Base-by-base conservation (phyloP, 306 rosid species). In the Gillenia trifoliata region DNA sequence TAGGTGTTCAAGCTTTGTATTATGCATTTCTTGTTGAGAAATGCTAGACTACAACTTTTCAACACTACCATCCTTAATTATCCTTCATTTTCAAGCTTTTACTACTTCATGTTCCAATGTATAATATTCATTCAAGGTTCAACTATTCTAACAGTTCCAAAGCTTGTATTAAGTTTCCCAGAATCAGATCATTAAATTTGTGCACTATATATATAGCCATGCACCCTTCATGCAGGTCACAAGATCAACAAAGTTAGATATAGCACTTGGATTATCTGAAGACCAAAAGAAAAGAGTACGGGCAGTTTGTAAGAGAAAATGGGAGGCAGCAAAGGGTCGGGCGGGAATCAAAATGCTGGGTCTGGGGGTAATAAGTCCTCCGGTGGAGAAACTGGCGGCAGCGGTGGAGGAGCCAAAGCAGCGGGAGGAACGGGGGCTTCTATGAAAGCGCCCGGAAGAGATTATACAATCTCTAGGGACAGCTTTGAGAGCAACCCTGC, bases 141-240 rank as follows among this genome's bases (percentile, higher is more conserved):
- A n/a, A n/a, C n/a, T n/a, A n/a, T 38, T 11, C 4, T 38, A 38
- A 8, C 41, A 38, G 11, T 38, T 8, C 41, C 41, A 3, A 38
- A 8, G 41, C 41, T 38, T 38, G 41, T 8, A 38, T 38, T 38
- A 38, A 38, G 8, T 11, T 8, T 8, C 41, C 41, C 41, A 38
- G 41, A 38, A 38, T 38, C 41, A 38, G 9, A 38, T 38, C 41
- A 1, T 38, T 38, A 38, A 38, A 38, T 38, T 38, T 8, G 41
- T 38, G 41, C 41, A 38, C 9, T 38, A 38, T 38, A 38, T 38
- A 38, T 38, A 38, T 38, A 9, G 50, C 50, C 56, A 64, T 78
- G 77, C 77, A 72, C 66, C 66, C 82, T 20, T 64, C 72, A 16
- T 65, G 49, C 50, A 78, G 1, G n/a, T 73, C 78, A 9, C 45